phyloP scores from a whole-genome alignment of 2,329 filamentous ascomycete species.

The Alternaria tenuissima region DNA sequence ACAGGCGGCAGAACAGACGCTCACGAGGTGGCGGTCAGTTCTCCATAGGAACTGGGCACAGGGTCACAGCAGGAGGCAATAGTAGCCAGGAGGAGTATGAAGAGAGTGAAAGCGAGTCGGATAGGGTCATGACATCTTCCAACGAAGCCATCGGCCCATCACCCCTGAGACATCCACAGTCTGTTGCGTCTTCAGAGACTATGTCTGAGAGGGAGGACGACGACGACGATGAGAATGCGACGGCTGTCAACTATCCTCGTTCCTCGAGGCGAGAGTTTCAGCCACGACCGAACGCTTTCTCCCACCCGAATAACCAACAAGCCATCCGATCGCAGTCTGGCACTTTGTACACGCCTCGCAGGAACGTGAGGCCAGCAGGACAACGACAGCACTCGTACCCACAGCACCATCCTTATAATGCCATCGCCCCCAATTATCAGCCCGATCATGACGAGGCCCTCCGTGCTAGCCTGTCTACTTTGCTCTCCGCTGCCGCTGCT shows the following conservation, averaged over 20 bases:
- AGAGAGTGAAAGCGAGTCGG: constrained; percentile 90
- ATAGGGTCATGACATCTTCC: constrained; percentile 71
- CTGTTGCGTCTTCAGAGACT: constrained; percentile 49
- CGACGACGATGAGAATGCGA: constrained; percentile 76
- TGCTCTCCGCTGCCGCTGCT: constrained; percentile 93
- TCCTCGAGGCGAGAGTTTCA: constrained; percentile 70
- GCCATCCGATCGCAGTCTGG: constrained; percentile 55
- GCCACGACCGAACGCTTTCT: constrained; percentile 91
- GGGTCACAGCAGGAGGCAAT: constrained; percentile 63
- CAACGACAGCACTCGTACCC: constrained; percentile 53
- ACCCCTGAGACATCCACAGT: constrained; percentile 43
- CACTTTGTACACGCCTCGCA: constrained; percentile 57
- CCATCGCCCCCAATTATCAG: constrained; percentile 77
- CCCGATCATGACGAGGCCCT: constrained; percentile 93
- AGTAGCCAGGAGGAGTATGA: constrained; percentile 96
- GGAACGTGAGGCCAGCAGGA: constrained; percentile 38
- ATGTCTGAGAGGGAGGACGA: constrained; percentile 48
- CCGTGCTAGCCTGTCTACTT: constrained; percentile 89
- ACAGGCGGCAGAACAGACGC: constrained; percentile 65
- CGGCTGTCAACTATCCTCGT: constrained; percentile 73
- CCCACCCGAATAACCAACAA: constrained; percentile 72
- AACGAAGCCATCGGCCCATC: constrained; percentile 63
- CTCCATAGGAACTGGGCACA: constrained; percentile 45
- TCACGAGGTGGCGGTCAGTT: constrained; percentile 43
- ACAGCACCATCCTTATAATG: constrained; percentile 68